Evolutionary conservation across 805 yeast species (phyloP), one percentile per base, ranked within the genome.

Genomic region (Zygotorulaspora sp.): DNA sequence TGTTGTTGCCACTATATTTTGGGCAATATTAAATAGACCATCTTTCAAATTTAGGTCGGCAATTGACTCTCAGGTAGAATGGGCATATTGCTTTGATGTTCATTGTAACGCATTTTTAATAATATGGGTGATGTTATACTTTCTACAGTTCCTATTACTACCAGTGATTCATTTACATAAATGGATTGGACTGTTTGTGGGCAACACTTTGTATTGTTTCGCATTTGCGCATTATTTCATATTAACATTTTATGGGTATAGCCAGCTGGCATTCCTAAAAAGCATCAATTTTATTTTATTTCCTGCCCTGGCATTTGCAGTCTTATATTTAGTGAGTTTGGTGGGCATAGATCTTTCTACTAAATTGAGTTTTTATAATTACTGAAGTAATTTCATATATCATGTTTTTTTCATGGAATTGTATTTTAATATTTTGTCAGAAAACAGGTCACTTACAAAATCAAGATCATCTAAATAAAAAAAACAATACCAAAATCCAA

Each of bases 41-140:
- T 70, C 85, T 48, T 59, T 62, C 40, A 75, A 73, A 46, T 66
- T 67, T 48, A 49, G 54, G 43, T 52, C 49, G 10, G 43, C 54
- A 6, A 52, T 50, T 8, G 45, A 48, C 25, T 32, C 52, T 8
- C 47, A 51, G 8, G 60, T 63, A 3, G 96, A 89, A 57, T 89
- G 96, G 96, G 88, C 90, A 1, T 88, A 86, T 58, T 87, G 96
- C 65, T 89, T 89, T 57, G 97, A 88, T 54, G 80, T 88, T 18
- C 97, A 89, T 63, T 86, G 96, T 66, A 89, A 89, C 61, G 75
- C 95, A n/a, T 87, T 83, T 57, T 64, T 87, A 45, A 68, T 81
- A 11, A 78, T 87, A 30, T 86, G 95, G 95, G 71, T 85, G 36
- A 62, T 75, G 35, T 66, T 87, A 24, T 84, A 87, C 58, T 70